These are phyloP conservation scores for Lipomyces anomalus DNA, from an alignment of 805 yeast genomes.

Conservation along the genomic window DNA sequence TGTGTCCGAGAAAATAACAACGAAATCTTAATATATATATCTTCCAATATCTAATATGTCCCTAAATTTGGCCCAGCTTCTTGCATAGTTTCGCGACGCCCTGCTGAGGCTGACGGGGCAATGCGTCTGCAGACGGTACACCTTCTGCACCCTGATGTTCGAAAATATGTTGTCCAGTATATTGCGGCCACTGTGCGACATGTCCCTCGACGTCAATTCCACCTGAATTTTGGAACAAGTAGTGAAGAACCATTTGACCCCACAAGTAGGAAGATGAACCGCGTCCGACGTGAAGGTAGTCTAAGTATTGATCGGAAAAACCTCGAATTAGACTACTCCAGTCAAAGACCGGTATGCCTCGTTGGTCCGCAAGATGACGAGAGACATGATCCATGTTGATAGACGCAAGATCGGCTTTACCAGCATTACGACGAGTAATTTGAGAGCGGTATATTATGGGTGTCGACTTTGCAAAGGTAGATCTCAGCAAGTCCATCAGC, in stretches of 20 bases:
- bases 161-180: constrained; percentile 2
- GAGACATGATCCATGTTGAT: constrained; percentile 18
- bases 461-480: constrained; percentile 5
- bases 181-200: constrained; percentile 7
- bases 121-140: constrained; percentile 6
- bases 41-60: too few relatives aligned
- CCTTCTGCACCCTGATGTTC: constrained; percentile 4
- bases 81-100: too few relatives aligned
- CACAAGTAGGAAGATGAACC: constrained; percentile 14
- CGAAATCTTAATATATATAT: too few relatives aligned
- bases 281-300: constrained; percentile 13
- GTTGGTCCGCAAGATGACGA: constrained; percentile 9
- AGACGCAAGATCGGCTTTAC: constrained; percentile 8
- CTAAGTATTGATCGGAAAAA: constrained; percentile 11
- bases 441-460: constrained; percentile 19
- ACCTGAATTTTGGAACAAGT: constrained; percentile 20
- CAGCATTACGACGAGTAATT: constrained; percentile 14
- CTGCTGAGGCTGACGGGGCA: too few relatives aligned
- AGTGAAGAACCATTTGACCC: constrained; percentile 12
- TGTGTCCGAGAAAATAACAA: too few relatives aligned
- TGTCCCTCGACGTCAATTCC: constrained; percentile 11
- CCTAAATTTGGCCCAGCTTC: too few relatives aligned
- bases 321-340: constrained; percentile 15
- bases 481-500: constrained; percentile 7
- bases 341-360: constrained; percentile 16